These are phyloP conservation scores for Epichloe bromicola DNA, from an alignment of 2,329 filamentous ascomycete genomes.

Conservation along the genomic window DNA sequence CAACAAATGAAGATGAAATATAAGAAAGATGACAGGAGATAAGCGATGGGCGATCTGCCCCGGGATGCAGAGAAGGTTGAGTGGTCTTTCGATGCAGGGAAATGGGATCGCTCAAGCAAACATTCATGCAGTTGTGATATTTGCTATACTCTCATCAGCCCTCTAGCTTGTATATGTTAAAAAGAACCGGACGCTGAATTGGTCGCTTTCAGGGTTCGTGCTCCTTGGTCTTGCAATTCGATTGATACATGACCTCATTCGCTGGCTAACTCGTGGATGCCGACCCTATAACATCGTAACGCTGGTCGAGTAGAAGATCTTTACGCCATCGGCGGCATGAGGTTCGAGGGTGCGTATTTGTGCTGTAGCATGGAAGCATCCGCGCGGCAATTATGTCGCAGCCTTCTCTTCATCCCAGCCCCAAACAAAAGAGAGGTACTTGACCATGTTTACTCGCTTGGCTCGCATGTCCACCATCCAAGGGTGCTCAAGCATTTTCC, in stretches of 20 bases:
- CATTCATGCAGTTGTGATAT: conserved; percentile 1
- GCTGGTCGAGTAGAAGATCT: not conserved
- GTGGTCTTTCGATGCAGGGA: not conserved
- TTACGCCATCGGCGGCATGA: not conserved
- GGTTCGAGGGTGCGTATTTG: not conserved
- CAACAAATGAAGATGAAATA: not conserved
- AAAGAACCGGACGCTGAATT: not conserved
- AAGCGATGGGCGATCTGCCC: not conserved
- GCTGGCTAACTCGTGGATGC: not conserved
- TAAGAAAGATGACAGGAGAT: not conserved
- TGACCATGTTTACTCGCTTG: conserved; percentile 95
- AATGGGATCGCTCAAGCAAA: not conserved
- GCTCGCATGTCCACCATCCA: conserved; percentile 96
- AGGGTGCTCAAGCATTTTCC: conserved; percentile 97
- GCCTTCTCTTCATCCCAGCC: conserved; percentile 63
- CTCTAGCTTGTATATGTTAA: not conserved
- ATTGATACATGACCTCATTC: not conserved
- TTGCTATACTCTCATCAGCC: not conserved
- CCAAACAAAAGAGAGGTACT: conserved; percentile 91
- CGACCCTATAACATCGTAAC: not conserved
- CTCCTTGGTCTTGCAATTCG: not conserved
- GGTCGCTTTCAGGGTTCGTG: not conserved
- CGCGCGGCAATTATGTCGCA: not conserved
- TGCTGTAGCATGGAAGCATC: not conserved
- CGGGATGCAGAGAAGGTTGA: not conserved